Percentiles rank a stretch among this genome's conserved stretches.
Evolutionary conservation across 768 basidiomycete species (phyloP).

Genomic region (Trametes sanguinea): DNA sequence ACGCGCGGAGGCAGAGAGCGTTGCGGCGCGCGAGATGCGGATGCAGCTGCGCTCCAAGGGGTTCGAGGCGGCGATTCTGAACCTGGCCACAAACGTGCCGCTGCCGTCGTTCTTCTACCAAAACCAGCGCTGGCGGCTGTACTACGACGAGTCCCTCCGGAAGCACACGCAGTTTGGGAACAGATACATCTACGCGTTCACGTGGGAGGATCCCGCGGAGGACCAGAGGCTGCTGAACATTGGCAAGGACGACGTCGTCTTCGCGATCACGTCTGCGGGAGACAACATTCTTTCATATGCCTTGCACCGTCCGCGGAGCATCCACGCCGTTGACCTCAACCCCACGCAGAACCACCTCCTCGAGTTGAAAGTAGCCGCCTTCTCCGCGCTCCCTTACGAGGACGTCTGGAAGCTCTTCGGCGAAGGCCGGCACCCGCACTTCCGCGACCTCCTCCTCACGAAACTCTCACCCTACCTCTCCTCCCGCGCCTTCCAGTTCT

Average conservation of each 20-base stretch:
- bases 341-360: constrained; percentile 77
- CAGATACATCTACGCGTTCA: constrained; percentile 61
- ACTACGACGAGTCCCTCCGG: constrained; percentile 58
- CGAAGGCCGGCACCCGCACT: constrained; percentile 57
- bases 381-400: constrained; percentile 55
- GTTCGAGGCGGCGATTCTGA: constrained; percentile 41
- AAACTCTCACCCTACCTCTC: constrained; percentile 69
- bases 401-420: constrained; percentile 74
- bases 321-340: constrained; percentile 77
- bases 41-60: constrained; percentile 27
- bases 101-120: constrained; percentile 68
- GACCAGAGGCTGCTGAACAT: constrained; percentile 68
- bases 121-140: constrained; percentile 63
- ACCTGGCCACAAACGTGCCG: constrained; percentile 47
- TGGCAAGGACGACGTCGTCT: constrained; percentile 60
- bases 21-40: constrained; percentile 33
- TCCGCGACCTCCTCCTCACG: constrained; percentile 60
- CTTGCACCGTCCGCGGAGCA: constrained; percentile 62
- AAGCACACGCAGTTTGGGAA: constrained; percentile 68
- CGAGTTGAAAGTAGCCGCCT: constrained; percentile 74
- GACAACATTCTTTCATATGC: constrained; percentile 84
- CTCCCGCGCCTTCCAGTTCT: constrained; percentile 74
- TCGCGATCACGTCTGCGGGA: constrained; percentile 77
- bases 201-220: constrained; percentile 71
- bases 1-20: constrained; percentile 45